phyloP scores from a whole-genome alignment of 441 rosid genomes.

The Erodium trifolium region DNA sequence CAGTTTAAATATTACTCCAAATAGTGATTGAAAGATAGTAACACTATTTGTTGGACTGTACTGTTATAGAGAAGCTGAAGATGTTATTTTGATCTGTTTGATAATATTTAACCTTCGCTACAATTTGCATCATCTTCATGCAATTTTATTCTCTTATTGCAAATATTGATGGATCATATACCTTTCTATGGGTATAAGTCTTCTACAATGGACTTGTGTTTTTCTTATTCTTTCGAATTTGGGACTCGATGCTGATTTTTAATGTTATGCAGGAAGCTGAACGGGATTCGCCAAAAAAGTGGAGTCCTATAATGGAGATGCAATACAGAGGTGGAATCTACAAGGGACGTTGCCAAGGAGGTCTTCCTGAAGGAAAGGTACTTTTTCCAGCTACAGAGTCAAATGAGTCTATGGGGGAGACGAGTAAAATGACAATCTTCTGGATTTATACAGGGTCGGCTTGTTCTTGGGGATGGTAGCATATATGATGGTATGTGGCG shows the following conservation, averaged over 20 bases:
- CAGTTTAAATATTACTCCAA: not conserved
- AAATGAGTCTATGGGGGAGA: slow-evolving; percentile 8
- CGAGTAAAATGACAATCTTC: slow-evolving; percentile 5
- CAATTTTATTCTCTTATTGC: not conserved
- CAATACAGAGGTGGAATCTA: slow-evolving; percentile 85
- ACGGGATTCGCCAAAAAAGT: slow-evolving; percentile 66
- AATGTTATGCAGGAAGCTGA: slow-evolving; percentile 63
- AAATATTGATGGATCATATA: not conserved
- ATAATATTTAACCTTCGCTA: not conserved
- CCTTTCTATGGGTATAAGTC: not conserved
- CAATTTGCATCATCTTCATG: not conserved
- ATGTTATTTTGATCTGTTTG: not conserved
- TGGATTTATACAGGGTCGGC: slow-evolving; percentile 54
- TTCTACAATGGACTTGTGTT: not conserved
- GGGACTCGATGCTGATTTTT: slow-evolving; percentile 16
- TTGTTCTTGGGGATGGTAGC: slow-evolving; percentile 72
- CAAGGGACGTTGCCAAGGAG: slow-evolving; percentile 85
- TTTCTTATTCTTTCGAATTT: not conserved
- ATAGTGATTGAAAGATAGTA: not conserved
- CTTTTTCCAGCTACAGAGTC: not conserved
- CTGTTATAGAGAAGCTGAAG: not conserved
- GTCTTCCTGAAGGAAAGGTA: slow-evolving; percentile 99
- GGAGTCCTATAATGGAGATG: slow-evolving; percentile 81
- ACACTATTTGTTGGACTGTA: not conserved
- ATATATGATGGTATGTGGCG: slow-evolving; percentile 94